These are phyloP conservation scores for Lipomyces anomalus DNA, from an alignment of 805 yeast genomes.

Conservation along the genomic window DNA sequence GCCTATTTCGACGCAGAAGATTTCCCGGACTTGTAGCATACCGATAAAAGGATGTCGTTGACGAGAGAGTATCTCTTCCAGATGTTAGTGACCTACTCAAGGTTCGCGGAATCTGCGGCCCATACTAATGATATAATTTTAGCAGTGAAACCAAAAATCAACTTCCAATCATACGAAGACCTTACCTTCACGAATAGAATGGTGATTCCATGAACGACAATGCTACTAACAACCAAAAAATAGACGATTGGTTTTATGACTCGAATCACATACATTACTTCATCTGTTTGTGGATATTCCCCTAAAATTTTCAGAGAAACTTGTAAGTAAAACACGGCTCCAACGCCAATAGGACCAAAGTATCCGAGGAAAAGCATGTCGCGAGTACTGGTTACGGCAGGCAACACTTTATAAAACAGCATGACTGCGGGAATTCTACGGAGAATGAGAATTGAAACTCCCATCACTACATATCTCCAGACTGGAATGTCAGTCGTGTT, in stretches of 20 bases:
- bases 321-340: slow-evolving; percentile 50
- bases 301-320: slow-evolving; percentile 9
- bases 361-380: slow-evolving; percentile 31
- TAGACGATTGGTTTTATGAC: slow-evolving; percentile 64
- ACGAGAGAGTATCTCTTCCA: too few relatives aligned
- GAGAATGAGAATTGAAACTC: slow-evolving; percentile 32
- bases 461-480: slow-evolving; percentile 35
- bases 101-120: too few relatives aligned
- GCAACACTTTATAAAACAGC: slow-evolving; percentile 43
- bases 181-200: slow-evolving; percentile 9
- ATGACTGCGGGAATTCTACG: slow-evolving; percentile 37
- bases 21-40: too few relatives aligned
- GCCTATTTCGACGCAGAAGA: too few relatives aligned
- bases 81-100: too few relatives aligned
- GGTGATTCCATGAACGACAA: slow-evolving; percentile 64
- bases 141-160: too few relatives aligned
- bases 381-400: background rate
- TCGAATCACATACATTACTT: slow-evolving; percentile 40
- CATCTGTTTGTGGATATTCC: slow-evolving; percentile 4
- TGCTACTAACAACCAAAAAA: slow-evolving; percentile 63
- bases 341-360: slow-evolving; percentile 73
- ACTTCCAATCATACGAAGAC: too few relatives aligned
- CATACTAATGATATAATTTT: too few relatives aligned
- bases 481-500: slow-evolving; percentile 33
- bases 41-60: too few relatives aligned